Base-by-base conservation (phyloP, 2,329 filamentous ascomycete genomes). In the Paraphoma chrysanthemicola region DNA sequence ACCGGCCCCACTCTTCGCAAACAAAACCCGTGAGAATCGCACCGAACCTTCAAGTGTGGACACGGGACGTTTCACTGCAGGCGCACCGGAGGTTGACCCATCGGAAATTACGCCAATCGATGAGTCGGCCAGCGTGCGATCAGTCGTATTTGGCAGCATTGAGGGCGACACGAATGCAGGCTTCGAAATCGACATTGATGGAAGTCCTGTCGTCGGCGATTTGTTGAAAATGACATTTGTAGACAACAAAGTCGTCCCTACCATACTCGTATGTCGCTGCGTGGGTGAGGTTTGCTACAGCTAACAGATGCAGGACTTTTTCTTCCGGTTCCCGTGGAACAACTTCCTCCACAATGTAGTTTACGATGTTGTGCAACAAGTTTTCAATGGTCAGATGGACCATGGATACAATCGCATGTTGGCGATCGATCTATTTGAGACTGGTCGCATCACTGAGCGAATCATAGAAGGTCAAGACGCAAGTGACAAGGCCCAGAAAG, bases 291-390 rank as follows among this genome's bases (percentile, higher is more conserved):
- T 17, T 41, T 23, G 18, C 1, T n/a, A 10, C 6, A 31, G 38
- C 52, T 67, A 28, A 31, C 30, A 8, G 23, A 3, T n/a, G 1
- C 63, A 96, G 92, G 91, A 93, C 54, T 98, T 98, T 81, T 99
- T 99, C 80, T 99, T 99, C 82, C 88, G 90, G 57, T 99, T 98
- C 71, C 94, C 95, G 1, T 99, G 95, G 95, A 99, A 99, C 78
- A 99, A 99, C 77, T 99, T 99, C 73, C 85, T 99, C 44, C 95
- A 99, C 79, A 99, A 99, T 72, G 95, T 99, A 43, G 95, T 99
- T 46, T 99, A 99, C 74, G 95, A 99, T 76, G 93, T 99, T 71
- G 92, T 99, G 43, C 95, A 99, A 77, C 95, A 99, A 80, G 95
- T 99, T 1, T 98, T 99, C 78, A 99, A 99, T 73, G 95, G 95